Conservation (phyloP, 2,329 filamentous ascomycete genomes). For the Onygenales sp. region DNA sequence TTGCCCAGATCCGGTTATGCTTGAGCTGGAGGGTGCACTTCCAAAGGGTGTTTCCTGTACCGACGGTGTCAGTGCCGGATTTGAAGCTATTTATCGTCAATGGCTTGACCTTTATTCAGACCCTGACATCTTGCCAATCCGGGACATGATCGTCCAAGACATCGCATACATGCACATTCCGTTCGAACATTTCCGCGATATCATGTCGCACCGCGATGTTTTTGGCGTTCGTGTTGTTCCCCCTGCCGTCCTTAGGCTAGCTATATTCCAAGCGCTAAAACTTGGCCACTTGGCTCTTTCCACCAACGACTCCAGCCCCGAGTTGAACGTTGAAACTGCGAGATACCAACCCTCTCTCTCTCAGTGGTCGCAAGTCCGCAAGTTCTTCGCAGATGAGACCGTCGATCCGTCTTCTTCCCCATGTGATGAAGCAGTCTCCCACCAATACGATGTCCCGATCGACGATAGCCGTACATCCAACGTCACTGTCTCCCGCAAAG, state of each 20-base stretch:
- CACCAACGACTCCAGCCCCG: background rate
- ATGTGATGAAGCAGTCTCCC: background rate
- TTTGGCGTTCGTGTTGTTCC: background rate
- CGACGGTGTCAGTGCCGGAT: background rate
- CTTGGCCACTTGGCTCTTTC: background rate
- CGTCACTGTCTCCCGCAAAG: background rate
- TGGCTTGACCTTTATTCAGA: background rate
- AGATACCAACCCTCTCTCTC: background rate
- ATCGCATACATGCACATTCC: constrained; percentile 1
- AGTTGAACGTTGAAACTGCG: background rate
- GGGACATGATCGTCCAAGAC: background rate
- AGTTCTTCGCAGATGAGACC: background rate
- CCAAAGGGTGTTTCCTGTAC: too few relatives aligned
- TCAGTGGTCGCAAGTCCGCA: background rate
- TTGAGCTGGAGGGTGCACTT: background rate
- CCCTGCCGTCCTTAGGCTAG: background rate
- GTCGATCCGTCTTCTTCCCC: background rate
- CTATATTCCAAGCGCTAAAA: background rate
- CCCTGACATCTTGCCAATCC: background rate
- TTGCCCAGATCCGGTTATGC: background rate
- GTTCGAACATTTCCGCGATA: background rate
- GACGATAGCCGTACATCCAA: background rate
- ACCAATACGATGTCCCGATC: background rate
- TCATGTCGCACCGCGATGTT: background rate
- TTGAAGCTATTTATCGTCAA: background rate